Evolutionary conservation across 805 yeast genomes (phyloP).

Genomic region (Zygosaccharomyces rouxii): DNA sequence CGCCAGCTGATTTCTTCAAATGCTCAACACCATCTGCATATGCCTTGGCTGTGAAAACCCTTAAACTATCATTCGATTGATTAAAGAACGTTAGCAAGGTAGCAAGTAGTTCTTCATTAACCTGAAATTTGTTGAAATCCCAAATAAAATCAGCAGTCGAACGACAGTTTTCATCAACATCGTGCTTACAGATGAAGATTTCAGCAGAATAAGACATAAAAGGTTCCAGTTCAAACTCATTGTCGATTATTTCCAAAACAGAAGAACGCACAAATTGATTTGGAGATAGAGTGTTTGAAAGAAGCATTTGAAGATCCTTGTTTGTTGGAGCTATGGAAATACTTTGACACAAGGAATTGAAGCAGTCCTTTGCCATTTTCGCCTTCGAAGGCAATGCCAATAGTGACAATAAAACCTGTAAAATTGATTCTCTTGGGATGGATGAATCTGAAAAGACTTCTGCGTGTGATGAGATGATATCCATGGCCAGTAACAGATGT

Average conservation of each 20-base stretch:
- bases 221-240: constrained; percentile 57
- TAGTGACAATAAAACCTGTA: constrained; percentile 58
- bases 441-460: constrained; percentile 61
- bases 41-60: constrained; percentile 70
- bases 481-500: constrained; percentile 70
- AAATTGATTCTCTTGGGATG: constrained; percentile 64
- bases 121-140: constrained; percentile 62
- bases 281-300: constrained; percentile 54
- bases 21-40: constrained; percentile 52
- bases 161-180: constrained; percentile 57
- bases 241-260: constrained; percentile 76
- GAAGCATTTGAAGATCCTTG: constrained; percentile 54
- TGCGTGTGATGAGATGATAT: constrained; percentile 64
- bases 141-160: constrained; percentile 77
- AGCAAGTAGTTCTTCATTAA: constrained; percentile 35
- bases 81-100: constrained; percentile 50
- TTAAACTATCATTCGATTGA: constrained; percentile 57
- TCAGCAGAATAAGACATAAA: constrained; percentile 54
- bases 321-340: constrained; percentile 58
- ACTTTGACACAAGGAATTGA: constrained; percentile 70
- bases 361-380: constrained; percentile 77
- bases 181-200: constrained; percentile 74
- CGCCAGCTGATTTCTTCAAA: constrained; percentile 28
- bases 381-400: constrained; percentile 74
- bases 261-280: constrained; percentile 72